Conservation (phyloP, 257 asterid species). For the Perilla frutescens region DNA sequence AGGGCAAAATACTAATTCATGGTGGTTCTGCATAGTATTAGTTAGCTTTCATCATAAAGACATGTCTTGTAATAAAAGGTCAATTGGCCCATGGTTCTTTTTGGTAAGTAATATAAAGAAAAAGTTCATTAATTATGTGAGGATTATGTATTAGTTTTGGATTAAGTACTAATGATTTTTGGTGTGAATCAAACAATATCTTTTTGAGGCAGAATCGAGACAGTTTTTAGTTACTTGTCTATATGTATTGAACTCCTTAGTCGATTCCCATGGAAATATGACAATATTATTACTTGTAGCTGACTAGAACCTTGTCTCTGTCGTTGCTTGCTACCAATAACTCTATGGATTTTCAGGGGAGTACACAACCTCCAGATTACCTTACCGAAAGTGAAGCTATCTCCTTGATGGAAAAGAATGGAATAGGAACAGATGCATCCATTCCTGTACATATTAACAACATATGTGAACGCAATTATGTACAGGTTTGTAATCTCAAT, state of each 20-base stretch:
- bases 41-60: constrained; percentile 1
- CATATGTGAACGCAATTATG: constrained; percentile 89
- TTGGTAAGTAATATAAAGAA: constrained; percentile 9
- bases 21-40: background rate
- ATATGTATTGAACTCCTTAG: constrained; percentile 3
- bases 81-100: constrained; percentile 19
- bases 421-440: constrained; percentile 96
- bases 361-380: constrained; percentile 80
- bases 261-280: constrained; percentile 29
- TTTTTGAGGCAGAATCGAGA: background rate
- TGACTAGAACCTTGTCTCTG: constrained; percentile 1
- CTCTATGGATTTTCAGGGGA: constrained; percentile 62
- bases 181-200: background rate
- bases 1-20: constrained; percentile 11
- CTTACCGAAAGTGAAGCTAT: constrained; percentile 90
- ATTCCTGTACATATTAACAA: constrained; percentile 91
- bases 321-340: constrained; percentile 20
- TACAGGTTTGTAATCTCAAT: constrained; percentile 64
- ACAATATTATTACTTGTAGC: constrained; percentile 8
- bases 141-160: background rate
- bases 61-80: constrained; percentile 4
- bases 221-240: background rate
- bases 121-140: background rate
- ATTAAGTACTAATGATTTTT: background rate
- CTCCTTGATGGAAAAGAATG: constrained; percentile 91